Conservation (phyloP, 1,284 basidiomycete species). For the Trametes hirsuta region DNA sequence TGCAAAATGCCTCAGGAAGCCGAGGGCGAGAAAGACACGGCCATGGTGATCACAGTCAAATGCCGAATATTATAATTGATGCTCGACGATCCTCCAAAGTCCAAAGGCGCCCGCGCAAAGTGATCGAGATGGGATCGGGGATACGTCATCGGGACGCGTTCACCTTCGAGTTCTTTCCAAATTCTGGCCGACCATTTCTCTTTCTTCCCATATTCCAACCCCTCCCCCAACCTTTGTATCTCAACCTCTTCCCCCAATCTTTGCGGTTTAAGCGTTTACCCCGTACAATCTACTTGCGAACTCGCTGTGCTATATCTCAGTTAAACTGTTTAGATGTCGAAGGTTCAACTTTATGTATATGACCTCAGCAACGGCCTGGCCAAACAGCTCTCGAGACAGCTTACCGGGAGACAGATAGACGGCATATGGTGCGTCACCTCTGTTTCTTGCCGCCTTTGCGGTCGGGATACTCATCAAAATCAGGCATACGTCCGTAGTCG, state of each 20-base stretch:
- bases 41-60: too few relatives aligned
- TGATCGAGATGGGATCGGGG: constrained; percentile 1
- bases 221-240: background rate
- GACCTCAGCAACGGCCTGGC: constrained; percentile 89
- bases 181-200: background rate
- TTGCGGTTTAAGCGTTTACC: too few relatives aligned
- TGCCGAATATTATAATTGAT: too few relatives aligned
- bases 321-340: constrained; percentile 25
- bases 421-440: constrained; percentile 73
- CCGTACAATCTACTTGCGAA: too few relatives aligned
- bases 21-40: too few relatives aligned
- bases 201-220: background rate
- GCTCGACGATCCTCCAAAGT: too few relatives aligned
- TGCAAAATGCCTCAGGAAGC: too few relatives aligned
- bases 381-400: constrained; percentile 69
- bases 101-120: background rate
- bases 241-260: background rate
- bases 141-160: constrained; percentile 4
- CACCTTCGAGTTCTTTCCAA: background rate
- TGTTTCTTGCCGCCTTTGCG: background rate
- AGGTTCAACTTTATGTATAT: constrained; percentile 77
- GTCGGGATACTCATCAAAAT: too few relatives aligned
- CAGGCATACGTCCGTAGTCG: constrained; percentile 86
- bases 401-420: constrained; percentile 87
- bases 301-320: too few relatives aligned